Percentiles rank a stretch among this genome's conserved stretches.
These are phyloP conservation scores for Annulohypoxylon moriforme DNA, from an alignment of 495 filamentous ascomycete species.

Conservation along the genomic window DNA sequence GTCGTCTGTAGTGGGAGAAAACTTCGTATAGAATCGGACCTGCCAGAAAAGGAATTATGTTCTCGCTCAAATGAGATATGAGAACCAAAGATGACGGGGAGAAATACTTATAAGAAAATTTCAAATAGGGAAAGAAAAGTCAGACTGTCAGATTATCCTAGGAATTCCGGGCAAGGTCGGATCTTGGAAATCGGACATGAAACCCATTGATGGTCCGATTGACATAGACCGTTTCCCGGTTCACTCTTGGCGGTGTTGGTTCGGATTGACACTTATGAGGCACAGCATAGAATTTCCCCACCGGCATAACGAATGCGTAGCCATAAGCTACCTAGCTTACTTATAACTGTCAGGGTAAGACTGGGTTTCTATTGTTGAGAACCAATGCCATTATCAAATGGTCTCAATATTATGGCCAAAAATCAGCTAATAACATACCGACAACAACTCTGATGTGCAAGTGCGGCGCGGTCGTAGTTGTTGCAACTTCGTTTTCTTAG, in stretches of 20 bases:
- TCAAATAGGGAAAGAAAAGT: background rate
- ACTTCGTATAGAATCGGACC: background rate
- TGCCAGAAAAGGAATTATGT: background rate
- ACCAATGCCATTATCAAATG: background rate
- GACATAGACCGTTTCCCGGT: background rate
- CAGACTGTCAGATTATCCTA: too few species aligned
- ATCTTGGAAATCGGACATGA: background rate
- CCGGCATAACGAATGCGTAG: background rate
- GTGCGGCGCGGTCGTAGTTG: background rate
- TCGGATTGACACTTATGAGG: constrained; percentile 1
- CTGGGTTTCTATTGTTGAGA: background rate
- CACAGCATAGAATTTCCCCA: background rate
- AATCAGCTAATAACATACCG: background rate
- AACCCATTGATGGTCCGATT: background rate
- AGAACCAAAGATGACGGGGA: background rate
- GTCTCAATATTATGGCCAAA: background rate
- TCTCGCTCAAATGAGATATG: background rate
- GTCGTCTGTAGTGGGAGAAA: background rate
- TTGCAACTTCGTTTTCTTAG: too few species aligned
- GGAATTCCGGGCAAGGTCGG: background rate
- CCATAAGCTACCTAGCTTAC: background rate
- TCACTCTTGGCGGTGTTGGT: background rate
- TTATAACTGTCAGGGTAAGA: background rate
- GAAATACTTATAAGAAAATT: background rate
- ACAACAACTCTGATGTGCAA: background rate